A percentile compares a stretch with the other conserved stretches of the same genome.
phyloP scores from a whole-genome alignment of 257 asterid species.

The Prunella vulgaris region DNA sequence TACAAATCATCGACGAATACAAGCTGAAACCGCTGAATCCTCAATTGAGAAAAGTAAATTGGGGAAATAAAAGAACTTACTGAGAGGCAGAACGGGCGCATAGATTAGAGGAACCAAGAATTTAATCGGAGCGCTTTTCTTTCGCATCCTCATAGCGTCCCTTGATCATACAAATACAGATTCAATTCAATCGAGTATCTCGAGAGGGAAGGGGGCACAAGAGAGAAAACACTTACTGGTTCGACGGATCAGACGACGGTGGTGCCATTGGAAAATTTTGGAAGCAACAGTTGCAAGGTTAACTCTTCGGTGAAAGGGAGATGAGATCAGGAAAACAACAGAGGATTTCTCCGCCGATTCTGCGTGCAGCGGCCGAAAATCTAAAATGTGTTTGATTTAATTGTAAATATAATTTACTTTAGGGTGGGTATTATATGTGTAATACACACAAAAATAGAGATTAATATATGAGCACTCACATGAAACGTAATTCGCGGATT shows the following conservation, averaged over 20 bases:
- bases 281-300: background rate
- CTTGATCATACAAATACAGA: slow-evolving; percentile 21
- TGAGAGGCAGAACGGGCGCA: slow-evolving; percentile 83
- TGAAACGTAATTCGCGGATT: too few species aligned
- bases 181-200: slow-evolving; percentile 15
- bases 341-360: background rate
- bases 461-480: too few species aligned
- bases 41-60: background rate
- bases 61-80: slow-evolving; percentile 35
- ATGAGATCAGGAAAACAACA: background rate
- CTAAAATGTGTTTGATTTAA: background rate
- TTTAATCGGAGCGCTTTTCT: slow-evolving; percentile 56
- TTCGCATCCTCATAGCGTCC: slow-evolving; percentile 46
- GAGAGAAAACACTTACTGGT: slow-evolving; percentile 32
- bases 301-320: background rate
- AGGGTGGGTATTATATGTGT: too few species aligned
- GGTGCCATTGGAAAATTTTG: slow-evolving; percentile 41
- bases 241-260: slow-evolving; percentile 40
- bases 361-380: background rate
- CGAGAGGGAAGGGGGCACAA: background rate
- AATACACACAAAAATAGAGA: too few species aligned
- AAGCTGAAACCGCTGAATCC: background rate
- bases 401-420: background rate
- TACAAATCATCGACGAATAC: background rate
- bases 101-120: slow-evolving; percentile 61